Percentiles rank a stretch among this genome's conserved stretches.
phyloP scores from a whole-genome alignment of 2,329 filamentous ascomycete genomes.

The Dothiorella sarmentorum region DNA sequence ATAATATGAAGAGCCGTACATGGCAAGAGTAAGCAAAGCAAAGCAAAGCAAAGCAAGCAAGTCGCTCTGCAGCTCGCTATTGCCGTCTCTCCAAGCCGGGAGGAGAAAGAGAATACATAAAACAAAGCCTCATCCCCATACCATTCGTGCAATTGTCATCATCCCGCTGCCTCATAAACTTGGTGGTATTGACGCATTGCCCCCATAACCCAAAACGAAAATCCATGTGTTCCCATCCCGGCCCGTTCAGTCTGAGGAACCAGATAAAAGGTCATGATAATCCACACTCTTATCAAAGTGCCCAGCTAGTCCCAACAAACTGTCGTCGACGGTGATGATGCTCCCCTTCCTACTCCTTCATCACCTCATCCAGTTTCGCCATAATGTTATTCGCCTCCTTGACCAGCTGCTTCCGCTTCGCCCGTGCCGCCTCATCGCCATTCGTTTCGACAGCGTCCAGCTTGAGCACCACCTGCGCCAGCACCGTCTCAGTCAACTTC shows the following conservation, averaged over 20 bases:
- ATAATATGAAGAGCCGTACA: no score
- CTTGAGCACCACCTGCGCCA: constrained; percentile 74
- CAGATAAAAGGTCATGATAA: neutral
- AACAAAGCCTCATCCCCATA: neutral
- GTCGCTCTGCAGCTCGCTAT: neutral
- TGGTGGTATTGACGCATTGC: neutral
- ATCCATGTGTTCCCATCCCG: neutral
- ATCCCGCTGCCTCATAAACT: neutral
- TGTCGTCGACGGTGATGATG: no score
- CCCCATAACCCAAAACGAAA: neutral
- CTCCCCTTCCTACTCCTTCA: neutral
- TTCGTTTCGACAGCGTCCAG: constrained; percentile 72
- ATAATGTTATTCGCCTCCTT: constrained; percentile 66
- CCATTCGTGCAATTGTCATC: neutral
- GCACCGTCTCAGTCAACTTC: constrained; percentile 69
- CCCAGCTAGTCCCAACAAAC: no score
- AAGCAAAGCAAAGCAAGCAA: neutral
- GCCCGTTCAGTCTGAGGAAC: neutral
- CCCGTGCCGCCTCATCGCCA: constrained; percentile 62
- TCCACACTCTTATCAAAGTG: neutral
- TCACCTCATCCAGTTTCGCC: constrained; percentile 57
- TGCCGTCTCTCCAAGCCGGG: neutral
- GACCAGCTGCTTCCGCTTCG: constrained; percentile 69
- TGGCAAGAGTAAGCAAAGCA: neutral
- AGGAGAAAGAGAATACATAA: neutral